Percentiles rank a stretch among this genome's conserved stretches.
Evolutionary conservation across 805 yeast genomes (phyloP).

Genomic region (Millerozyma miso): DNA sequence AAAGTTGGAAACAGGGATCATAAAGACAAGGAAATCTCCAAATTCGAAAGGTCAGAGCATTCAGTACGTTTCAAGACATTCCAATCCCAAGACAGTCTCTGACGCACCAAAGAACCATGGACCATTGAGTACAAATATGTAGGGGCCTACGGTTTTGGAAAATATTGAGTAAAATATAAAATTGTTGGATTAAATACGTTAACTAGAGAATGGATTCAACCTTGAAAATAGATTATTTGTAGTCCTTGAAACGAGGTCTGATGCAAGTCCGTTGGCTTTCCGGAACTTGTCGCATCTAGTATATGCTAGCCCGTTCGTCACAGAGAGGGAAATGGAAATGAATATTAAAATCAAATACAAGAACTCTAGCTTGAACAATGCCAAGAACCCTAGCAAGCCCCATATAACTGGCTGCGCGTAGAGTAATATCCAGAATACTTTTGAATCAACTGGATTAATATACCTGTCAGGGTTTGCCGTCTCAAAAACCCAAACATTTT

Average conservation of each 20-base stretch:
- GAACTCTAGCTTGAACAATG: conserved; percentile 73
- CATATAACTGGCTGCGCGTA: conserved; percentile 76
- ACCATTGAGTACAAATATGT: too few species aligned
- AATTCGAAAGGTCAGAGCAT: neutral
- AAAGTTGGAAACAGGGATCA: conserved; percentile 7
- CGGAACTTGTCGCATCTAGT: conserved; percentile 91
- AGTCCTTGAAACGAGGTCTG: conserved; percentile 51
- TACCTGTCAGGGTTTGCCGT: conserved; percentile 67
- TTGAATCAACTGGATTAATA: conserved; percentile 89
- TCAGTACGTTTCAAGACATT: neutral
- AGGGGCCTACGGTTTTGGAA: too few species aligned
- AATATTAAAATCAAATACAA: conserved; percentile 57
- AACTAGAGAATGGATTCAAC: conserved; percentile 37
- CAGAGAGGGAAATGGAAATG: conserved; percentile 67
- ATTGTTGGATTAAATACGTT: too few species aligned
- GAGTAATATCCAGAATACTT: conserved; percentile 77
- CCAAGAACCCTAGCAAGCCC: conserved; percentile 70
- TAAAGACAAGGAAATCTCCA: conserved; percentile 8
- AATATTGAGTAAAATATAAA: too few species aligned
- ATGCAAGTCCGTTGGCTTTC: conserved; percentile 67
- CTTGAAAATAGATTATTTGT: conserved; percentile 44
- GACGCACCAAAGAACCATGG: neutral
- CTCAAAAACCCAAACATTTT: conserved; percentile 83
- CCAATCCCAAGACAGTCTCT: neutral
- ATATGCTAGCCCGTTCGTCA: conserved; percentile 85